phyloP scores from a whole-genome alignment of 1,284 basidiomycete species.

The Cystobasidiaceae sp. region DNA sequence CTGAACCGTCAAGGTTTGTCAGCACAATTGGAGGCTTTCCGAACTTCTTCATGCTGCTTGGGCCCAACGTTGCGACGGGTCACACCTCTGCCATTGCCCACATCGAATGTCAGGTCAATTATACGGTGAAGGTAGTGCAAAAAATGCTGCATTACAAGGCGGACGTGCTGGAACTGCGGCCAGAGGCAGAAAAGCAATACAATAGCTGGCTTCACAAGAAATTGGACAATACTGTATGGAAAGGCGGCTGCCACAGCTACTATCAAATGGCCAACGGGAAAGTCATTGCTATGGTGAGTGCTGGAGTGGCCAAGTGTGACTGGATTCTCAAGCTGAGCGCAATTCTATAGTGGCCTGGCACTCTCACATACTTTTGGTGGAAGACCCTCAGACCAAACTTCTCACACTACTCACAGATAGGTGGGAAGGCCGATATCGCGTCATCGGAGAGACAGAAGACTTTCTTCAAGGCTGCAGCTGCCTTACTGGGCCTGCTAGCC shows the following conservation, averaged over 20 bases:
- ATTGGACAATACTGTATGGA: constrained; percentile 32
- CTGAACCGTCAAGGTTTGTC: neutral
- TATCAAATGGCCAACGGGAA: constrained; percentile 31
- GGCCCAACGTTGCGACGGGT: constrained; percentile 32
- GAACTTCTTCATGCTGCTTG: constrained; percentile 14
- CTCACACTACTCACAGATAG: constrained; percentile 13
- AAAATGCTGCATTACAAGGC: constrained; percentile 27
- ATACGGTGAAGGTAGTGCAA: constrained; percentile 30
- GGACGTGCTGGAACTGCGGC: constrained; percentile 16
- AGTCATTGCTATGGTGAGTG: constrained; percentile 29
- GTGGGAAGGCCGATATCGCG: neutral
- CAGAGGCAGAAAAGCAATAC: constrained; percentile 17
- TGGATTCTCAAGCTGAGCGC: too few species aligned
- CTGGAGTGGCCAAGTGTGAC: too few species aligned
- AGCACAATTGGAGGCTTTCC: constrained; percentile 30
- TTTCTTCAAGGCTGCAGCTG: too few species aligned
- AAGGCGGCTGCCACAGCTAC: constrained; percentile 30
- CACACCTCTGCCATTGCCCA: constrained; percentile 32
- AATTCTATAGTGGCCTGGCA: constrained; percentile 31
- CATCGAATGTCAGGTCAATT: constrained; percentile 31
- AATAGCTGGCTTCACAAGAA: constrained; percentile 18
- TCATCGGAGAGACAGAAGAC: too few species aligned
- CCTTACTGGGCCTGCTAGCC: too few species aligned
- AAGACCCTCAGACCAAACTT: constrained; percentile 18
- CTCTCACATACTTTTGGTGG: constrained; percentile 19